Conservation (phyloP, 2,329 filamentous ascomycete species). For the Ophiosphaerella korrae region DNA sequence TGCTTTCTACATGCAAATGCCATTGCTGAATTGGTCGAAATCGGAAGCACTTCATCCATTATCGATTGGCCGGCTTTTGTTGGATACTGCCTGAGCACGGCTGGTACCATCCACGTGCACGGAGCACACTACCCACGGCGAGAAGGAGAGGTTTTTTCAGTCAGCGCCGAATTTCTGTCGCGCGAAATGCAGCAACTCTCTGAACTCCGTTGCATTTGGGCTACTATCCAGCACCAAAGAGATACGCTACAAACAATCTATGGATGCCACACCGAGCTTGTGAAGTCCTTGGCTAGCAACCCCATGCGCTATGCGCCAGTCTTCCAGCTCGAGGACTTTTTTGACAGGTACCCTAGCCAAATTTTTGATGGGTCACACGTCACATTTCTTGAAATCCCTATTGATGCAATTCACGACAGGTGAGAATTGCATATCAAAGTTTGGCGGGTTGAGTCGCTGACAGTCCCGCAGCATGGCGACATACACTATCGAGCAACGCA, state of each 20-base stretch:
- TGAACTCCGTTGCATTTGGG: constrained; percentile 76
- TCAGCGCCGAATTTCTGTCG: constrained; percentile 71
- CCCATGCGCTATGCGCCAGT: constrained; percentile 76
- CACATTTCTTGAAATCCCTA: constrained; percentile 68
- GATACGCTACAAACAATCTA: constrained; percentile 80
- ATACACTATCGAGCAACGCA: constrained; percentile 45
- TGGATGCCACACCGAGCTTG: constrained; percentile 78
- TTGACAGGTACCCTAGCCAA: constrained; percentile 77
- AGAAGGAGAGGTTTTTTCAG: constrained; percentile 67
- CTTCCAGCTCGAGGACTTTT: constrained; percentile 86
- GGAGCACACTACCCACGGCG: constrained; percentile 76
- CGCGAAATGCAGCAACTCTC: constrained; percentile 80
- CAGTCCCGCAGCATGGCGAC: constrained; percentile 32
- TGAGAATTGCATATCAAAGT: constrained; percentile 37
- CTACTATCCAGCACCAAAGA: constrained; percentile 77
- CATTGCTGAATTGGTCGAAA: constrained; percentile 80
- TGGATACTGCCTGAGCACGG: constrained; percentile 84
- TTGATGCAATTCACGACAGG: constrained; percentile 65
- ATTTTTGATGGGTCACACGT: constrained; percentile 77
- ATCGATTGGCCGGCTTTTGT: constrained; percentile 88
- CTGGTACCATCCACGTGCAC: constrained; percentile 86
- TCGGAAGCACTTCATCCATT: constrained; percentile 73
- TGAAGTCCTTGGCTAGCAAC: constrained; percentile 71
- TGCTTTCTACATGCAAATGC: constrained; percentile 88
- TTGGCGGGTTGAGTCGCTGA: constrained; percentile 14